phyloP scores from a whole-genome alignment of 169 alveolate species.

The Cryptosporidium sp. region DNA sequence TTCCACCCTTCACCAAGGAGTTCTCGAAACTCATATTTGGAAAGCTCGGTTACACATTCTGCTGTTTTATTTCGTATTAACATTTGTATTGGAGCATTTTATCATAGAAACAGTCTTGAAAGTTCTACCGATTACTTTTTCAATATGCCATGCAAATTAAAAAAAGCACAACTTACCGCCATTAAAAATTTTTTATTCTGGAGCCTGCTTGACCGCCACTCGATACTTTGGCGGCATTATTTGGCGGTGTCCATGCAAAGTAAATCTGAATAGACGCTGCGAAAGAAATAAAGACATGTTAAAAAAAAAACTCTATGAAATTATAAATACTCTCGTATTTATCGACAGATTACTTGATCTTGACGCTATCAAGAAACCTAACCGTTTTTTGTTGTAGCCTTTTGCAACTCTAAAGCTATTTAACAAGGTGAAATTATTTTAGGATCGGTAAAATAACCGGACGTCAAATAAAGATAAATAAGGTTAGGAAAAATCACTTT shows the following conservation, averaged over 20 bases:
- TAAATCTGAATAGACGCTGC: conserved; percentile 27
- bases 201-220: not conserved
- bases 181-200: not conserved
- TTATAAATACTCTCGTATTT: not conserved
- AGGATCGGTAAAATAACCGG: not conserved
- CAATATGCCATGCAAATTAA: not conserved
- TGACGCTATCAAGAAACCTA: not conserved
- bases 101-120: not conserved
- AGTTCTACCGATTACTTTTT: not conserved
- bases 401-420: not conserved
- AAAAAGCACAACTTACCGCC: not conserved
- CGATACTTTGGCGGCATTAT: not conserved
- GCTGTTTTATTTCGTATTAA: not conserved
- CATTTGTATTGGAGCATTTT: not conserved
- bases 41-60: not conserved
- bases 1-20: conserved; percentile 64
- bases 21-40: conserved; percentile 23
- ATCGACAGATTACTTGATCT: not conserved
- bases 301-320: not conserved
- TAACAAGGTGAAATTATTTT: not conserved
- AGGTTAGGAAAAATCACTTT: not conserved
- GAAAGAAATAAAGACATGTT: not conserved
- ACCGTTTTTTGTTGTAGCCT: not conserved
- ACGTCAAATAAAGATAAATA: conserved; percentile 2
- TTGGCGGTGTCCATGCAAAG: conserved; percentile 38